These are phyloP conservation scores for Excoecaria cochinchinensis DNA, from an alignment of 345 rosid species.

Conservation along the genomic window DNA sequence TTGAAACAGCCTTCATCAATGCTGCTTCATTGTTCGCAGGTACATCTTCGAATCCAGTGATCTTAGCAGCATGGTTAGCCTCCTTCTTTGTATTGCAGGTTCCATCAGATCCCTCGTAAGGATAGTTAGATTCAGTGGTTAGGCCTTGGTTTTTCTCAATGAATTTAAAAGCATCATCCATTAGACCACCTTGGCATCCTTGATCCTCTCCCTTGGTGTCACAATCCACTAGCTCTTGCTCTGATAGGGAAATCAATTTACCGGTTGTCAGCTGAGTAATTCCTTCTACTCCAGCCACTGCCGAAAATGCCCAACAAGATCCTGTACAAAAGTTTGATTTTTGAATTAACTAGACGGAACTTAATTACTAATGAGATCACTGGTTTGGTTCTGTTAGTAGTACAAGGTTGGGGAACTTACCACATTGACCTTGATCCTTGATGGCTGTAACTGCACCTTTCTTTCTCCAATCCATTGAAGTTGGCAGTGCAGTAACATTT, in stretches of 20 bases:
- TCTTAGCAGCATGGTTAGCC: conserved; percentile 17
- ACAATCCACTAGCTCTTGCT: conserved; percentile 50
- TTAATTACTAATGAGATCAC: too few species aligned
- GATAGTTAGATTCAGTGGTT: conserved; percentile 29
- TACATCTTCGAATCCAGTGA: conserved; percentile 17
- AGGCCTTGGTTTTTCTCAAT: conserved; percentile 20
- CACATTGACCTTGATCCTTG: conserved; percentile 21
- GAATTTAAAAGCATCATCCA: conserved; percentile 39
- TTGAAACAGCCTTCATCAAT: conserved; percentile 18
- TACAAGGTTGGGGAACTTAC: background rate
- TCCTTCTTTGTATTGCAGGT: conserved; percentile 26
- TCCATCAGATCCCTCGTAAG: conserved; percentile 29
- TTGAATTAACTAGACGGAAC: background rate
- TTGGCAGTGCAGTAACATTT: conserved; percentile 5
- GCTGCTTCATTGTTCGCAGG: conserved; percentile 34
- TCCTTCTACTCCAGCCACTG: conserved; percentile 52
- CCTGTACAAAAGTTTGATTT: conserved; percentile 21
- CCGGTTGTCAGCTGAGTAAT: conserved; percentile 26
- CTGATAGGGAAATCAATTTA: conserved; percentile 38
- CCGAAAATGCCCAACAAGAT: conserved; percentile 56
- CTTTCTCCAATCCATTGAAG: conserved; percentile 21
- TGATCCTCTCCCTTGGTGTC: conserved; percentile 25
- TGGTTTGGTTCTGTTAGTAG: background rate
- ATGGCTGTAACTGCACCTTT: conserved; percentile 17
- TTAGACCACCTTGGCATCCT: conserved; percentile 35